A percentile compares a stretch with the other conserved stretches of the same genome.
Evolutionary conservation across 371 early-diverging fungal species (phyloP).

Genomic region (Cokeromyces recurvatus): DNA sequence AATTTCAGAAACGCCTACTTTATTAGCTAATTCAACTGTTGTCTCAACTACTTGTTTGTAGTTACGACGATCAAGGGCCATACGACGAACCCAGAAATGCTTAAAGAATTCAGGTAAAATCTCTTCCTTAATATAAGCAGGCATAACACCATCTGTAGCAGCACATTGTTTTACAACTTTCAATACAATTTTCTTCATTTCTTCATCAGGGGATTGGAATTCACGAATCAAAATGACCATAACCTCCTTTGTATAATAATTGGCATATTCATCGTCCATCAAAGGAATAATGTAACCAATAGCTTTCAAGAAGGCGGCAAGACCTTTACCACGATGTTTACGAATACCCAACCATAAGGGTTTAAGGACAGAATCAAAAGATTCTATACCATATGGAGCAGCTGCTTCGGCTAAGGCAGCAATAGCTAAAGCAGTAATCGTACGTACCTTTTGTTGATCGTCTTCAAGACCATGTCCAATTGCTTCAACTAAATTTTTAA

Average conservation of each 20-base stretch:
- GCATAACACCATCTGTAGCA: slow-evolving; percentile 88
- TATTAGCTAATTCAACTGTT: slow-evolving; percentile 90
- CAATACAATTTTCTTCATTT: slow-evolving; percentile 97
- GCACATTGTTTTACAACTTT: slow-evolving; percentile 96
- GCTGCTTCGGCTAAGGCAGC: slow-evolving; percentile 96
- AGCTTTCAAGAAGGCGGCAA: slow-evolving; percentile 97
- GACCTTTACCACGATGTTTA: slow-evolving; percentile 92
- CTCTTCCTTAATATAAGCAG: slow-evolving; percentile 79
- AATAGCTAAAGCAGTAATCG: slow-evolving; percentile 91
- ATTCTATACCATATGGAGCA: slow-evolving; percentile 97
- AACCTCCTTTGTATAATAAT: slow-evolving; percentile 88
- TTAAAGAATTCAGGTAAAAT: slow-evolving; percentile 94
- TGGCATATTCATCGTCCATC: slow-evolving; percentile 95
- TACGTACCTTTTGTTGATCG: slow-evolving; percentile 94
- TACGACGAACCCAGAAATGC: slow-evolving; percentile 96
- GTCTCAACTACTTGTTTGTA: slow-evolving; percentile 92
- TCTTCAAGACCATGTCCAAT: slow-evolving; percentile 92
- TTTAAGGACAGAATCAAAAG: slow-evolving; percentile 86
- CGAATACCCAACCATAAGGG: slow-evolving; percentile 94
- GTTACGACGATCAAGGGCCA: slow-evolving; percentile 94
- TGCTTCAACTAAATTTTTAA: slow-evolving; percentile 86
- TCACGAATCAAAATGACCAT: slow-evolving; percentile 92
- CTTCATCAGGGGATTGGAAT: slow-evolving; percentile 96
- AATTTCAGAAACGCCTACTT: slow-evolving; percentile 90
- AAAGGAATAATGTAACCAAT: slow-evolving; percentile 96